Percentiles rank a stretch among this genome's conserved stretches.
Conservation (phyloP, 1,284 basidiomycete genomes). For the Sutorius eximius region DNA sequence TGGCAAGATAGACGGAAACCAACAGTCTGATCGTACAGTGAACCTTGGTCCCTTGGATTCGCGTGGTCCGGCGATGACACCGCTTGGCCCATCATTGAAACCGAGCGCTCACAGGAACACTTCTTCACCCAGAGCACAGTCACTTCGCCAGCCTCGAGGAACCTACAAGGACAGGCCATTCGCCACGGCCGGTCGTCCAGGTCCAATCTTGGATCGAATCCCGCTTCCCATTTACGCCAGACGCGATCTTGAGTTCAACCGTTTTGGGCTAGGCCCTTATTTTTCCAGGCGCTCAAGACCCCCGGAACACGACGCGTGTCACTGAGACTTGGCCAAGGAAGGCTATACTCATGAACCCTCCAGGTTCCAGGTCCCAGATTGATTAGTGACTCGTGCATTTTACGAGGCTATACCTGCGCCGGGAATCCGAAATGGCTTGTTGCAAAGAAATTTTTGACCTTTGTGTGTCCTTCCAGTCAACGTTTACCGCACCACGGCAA, state of each 20-base stretch:
- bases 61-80: slow-evolving; percentile 32
- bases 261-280: slow-evolving; percentile 31
- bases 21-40: slow-evolving; percentile 34
- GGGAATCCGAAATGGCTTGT: slow-evolving; percentile 9
- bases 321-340: slow-evolving; percentile 31
- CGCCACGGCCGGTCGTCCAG: slow-evolving; percentile 12
- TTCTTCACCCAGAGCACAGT: slow-evolving; percentile 23
- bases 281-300: slow-evolving; percentile 31
- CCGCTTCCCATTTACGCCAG: slow-evolving; percentile 24
- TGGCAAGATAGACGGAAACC: slow-evolving; percentile 32
- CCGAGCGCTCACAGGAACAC: slow-evolving; percentile 30
- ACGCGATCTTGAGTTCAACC: slow-evolving; percentile 20
- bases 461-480: slow-evolving; percentile 11
- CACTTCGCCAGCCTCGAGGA: slow-evolving; percentile 30
- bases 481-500: slow-evolving; percentile 11
- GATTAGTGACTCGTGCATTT: slow-evolving; percentile 23
- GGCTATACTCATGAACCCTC: slow-evolving; percentile 33
- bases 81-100: slow-evolving; percentile 31
- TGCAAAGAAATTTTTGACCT: slow-evolving; percentile 19
- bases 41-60: slow-evolving; percentile 34
- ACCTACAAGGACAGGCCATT: slow-evolving; percentile 20
- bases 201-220: slow-evolving; percentile 28
- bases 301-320: slow-evolving; percentile 31
- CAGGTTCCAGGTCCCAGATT: slow-evolving; percentile 14
- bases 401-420: slow-evolving; percentile 27